These are phyloP conservation scores for Phialophora expanda DNA, from an alignment of 2,329 filamentous ascomycete genomes.

Conservation along the genomic window DNA sequence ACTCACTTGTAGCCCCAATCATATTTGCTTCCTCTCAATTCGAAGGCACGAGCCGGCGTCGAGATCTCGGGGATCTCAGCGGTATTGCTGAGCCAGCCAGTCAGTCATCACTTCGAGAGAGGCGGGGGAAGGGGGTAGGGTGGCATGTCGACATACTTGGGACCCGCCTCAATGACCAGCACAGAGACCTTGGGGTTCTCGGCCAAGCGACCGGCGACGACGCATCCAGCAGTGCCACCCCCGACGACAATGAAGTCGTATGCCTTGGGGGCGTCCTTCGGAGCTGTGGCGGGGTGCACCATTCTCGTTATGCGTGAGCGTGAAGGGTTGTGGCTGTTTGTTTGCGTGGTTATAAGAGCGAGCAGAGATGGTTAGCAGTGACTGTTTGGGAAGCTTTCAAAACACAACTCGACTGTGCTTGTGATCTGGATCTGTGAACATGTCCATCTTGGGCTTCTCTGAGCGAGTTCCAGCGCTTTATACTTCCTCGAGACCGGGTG, in stretches of 20 bases:
- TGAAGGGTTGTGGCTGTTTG: not conserved
- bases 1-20: slow-evolving; percentile 45
- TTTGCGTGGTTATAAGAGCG: not conserved
- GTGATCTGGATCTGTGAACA: not conserved
- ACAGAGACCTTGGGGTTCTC: slow-evolving; percentile 56
- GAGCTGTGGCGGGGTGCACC: slow-evolving; percentile 16
- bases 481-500: not conserved
- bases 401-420: not conserved
- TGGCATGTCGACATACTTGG: slow-evolving; percentile 36
- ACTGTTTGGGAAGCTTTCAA: not conserved
- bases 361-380: not conserved
- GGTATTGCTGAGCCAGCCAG: slow-evolving; percentile 46
- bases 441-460: not conserved
- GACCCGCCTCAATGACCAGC: slow-evolving; percentile 48
- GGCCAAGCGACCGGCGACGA: slow-evolving; percentile 59
- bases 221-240: slow-evolving; percentile 56
- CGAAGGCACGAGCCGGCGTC: slow-evolving; percentile 60
- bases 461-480: not conserved
- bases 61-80: slow-evolving; percentile 58
- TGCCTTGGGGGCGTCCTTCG: slow-evolving; percentile 12
- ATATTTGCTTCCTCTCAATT: slow-evolving; percentile 60
- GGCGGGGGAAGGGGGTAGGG: no score
- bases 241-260: slow-evolving; percentile 43
- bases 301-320: slow-evolving; percentile 1
- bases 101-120: not conserved